Conservation (phyloP, 2,329 filamentous ascomycete species). For the Penicillium sp. region DNA sequence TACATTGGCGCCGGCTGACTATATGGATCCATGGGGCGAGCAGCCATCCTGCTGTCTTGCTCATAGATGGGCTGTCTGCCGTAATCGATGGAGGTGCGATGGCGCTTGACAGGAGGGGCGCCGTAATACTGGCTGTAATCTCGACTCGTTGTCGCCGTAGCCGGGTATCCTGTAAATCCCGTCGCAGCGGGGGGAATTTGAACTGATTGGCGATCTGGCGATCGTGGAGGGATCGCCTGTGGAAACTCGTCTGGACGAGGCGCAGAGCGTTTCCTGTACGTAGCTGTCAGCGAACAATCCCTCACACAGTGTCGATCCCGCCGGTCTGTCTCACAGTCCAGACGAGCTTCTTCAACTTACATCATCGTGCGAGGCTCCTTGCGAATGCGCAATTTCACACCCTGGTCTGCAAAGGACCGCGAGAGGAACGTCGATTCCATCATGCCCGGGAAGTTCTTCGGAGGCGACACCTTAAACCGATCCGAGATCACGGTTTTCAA, state of each 20-base stretch:
- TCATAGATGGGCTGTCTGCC: constrained; percentile 40
- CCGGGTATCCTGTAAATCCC: constrained; percentile 35
- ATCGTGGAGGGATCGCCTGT: constrained; percentile 37
- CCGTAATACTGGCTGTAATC: constrained; percentile 39
- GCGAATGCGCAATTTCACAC: constrained; percentile 76
- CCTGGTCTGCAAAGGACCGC: constrained; percentile 81
- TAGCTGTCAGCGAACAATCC: constrained; percentile 15
- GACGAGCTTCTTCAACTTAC: constrained; percentile 27
- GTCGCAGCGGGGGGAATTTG: constrained; percentile 35
- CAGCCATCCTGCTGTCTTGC: constrained; percentile 36
- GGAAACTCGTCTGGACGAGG: constrained; percentile 43
- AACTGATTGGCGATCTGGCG: constrained; percentile 40
- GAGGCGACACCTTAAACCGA: constrained; percentile 59
- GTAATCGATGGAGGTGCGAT: constrained; percentile 43
- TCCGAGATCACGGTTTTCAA: constrained; percentile 62
- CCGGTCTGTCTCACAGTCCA: neutral
- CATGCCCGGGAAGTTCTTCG: constrained; percentile 77
- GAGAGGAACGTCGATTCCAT: constrained; percentile 79
- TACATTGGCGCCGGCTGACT: constrained; percentile 37
- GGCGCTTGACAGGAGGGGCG: constrained; percentile 39
- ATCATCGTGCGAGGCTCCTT: constrained; percentile 72
- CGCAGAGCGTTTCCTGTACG: constrained; percentile 39
- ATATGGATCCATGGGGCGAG: constrained; percentile 40
- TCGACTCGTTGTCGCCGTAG: constrained; percentile 26
- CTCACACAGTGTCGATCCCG: neutral